These are phyloP conservation scores for Saturnispora bothae DNA, from an alignment of 805 yeast genomes.

Conservation along the genomic window DNA sequence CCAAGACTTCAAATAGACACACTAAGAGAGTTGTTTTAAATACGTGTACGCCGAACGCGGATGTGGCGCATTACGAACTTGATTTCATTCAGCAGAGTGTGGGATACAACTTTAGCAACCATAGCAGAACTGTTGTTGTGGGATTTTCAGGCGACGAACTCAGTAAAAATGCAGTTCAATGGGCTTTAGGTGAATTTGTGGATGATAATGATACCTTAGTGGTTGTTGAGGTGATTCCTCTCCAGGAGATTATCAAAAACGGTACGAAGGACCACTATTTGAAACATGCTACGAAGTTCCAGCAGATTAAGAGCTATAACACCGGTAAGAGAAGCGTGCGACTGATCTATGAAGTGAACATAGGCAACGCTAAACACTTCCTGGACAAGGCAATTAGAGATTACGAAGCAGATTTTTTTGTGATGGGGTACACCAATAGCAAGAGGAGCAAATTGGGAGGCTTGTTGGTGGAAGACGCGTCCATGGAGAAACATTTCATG, in stretches of 20 bases:
- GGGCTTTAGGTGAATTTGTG: conserved; percentile 35
- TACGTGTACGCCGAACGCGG: conserved; percentile 28
- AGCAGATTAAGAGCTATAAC: conserved; percentile 26
- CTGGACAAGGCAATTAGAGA: conserved; percentile 32
- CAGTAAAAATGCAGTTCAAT: conserved; percentile 33
- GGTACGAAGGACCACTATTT: conserved; percentile 23
- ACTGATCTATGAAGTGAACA: conserved; percentile 32
- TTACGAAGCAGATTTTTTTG: conserved; percentile 34
- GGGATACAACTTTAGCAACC: conserved; percentile 21
- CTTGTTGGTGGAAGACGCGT: conserved; percentile 30
- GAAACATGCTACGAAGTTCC: conserved; percentile 27
- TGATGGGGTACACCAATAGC: conserved; percentile 35
- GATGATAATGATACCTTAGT: conserved; percentile 38
- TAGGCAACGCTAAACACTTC: conserved; percentile 34
- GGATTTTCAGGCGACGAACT: conserved; percentile 33
- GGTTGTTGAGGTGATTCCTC: conserved; percentile 33
- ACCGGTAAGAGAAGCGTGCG: conserved; percentile 29
- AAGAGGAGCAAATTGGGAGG: conserved; percentile 29
- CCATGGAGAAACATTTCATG: conserved; percentile 38
- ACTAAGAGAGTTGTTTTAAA: conserved; percentile 32
- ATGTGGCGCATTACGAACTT: conserved; percentile 23
- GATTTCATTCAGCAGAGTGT: conserved; percentile 31
- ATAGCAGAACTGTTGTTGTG: conserved; percentile 33
- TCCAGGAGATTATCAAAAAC: conserved; percentile 17
- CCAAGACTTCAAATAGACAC: neutral